Evolutionary conservation across 1,139 yeast species (phyloP).

Genomic region (Magnusiomyces tetraspermus): DNA sequence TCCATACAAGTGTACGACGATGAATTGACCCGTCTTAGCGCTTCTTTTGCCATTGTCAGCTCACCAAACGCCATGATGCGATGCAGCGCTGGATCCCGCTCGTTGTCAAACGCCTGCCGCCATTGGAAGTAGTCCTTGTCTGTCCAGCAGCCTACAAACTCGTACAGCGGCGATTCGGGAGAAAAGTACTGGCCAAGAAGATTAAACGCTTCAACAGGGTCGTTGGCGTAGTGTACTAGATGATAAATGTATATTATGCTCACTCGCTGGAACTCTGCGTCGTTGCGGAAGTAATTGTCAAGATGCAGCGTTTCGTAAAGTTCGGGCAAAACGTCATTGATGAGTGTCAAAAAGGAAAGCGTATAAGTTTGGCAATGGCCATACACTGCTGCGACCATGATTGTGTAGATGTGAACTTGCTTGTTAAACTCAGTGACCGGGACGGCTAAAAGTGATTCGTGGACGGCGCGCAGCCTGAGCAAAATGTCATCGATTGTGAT

Average conservation of each 20-base stretch:
- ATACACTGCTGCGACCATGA: conserved; percentile 17
- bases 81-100: conserved; percentile 17
- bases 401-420: conserved; percentile 16
- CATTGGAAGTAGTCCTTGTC: conserved; percentile 20
- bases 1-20: background rate
- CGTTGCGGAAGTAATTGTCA: conserved; percentile 3
- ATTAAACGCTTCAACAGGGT: conserved; percentile 16
- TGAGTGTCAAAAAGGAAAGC: conserved; percentile 11
- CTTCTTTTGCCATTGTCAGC: conserved; percentile 15
- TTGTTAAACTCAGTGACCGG: conserved; percentile 2
- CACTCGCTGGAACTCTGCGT: conserved; percentile 8
- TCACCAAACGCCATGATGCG: conserved; percentile 20
- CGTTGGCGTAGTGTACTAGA: conserved; percentile 18
- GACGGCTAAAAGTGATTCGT: conserved; percentile 1
- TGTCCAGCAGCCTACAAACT: conserved; percentile 17
- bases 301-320: conserved; percentile 10
- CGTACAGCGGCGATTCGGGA: conserved; percentile 17
- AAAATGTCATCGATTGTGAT: conserved; percentile 2
- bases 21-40: conserved; percentile 12
- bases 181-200: conserved; percentile 16
- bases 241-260: conserved; percentile 18
- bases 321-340: conserved; percentile 16
- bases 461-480: conserved; percentile 1
- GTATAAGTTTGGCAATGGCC: conserved; percentile 20
- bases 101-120: conserved; percentile 15